A percentile compares a stretch with the other conserved stretches of the same genome.
Conservation (phyloP, 129 eudicot genomes). For the Saussurea involucrata region DNA sequence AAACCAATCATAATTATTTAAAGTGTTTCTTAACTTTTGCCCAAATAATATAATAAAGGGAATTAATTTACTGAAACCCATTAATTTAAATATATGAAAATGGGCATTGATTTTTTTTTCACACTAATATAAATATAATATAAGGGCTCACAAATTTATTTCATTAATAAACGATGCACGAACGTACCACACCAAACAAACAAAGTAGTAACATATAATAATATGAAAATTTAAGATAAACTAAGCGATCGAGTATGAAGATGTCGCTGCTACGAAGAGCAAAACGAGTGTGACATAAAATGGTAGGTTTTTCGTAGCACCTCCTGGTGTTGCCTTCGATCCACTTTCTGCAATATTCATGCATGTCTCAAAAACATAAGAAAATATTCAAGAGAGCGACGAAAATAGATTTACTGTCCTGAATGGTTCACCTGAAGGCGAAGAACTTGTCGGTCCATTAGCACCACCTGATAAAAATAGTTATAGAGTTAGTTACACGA, state of each 20-base stretch:
- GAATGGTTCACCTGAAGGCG: slow-evolving; percentile 24
- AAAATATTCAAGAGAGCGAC: neutral
- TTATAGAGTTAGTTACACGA: neutral
- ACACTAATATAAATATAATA: neutral
- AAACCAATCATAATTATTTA: neutral
- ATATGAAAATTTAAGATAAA: neutral
- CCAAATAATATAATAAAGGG: no score
- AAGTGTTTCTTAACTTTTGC: neutral
- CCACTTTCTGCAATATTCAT: slow-evolving; percentile 13
- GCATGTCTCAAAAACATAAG: neutral
- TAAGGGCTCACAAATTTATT: neutral
- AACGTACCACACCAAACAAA: slow-evolving; percentile 13
- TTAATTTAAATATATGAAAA: no score
- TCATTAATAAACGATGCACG: neutral
- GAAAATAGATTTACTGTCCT: neutral
- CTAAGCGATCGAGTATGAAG: neutral
- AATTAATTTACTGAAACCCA: neutral
- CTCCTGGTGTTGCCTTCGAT: slow-evolving; percentile 26
- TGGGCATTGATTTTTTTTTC: neutral
- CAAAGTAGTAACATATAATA: neutral
- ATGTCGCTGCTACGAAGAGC: slow-evolving; percentile 10
- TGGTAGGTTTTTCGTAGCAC: neutral
- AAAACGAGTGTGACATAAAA: slow-evolving; percentile 8
- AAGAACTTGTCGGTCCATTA: slow-evolving; percentile 21
- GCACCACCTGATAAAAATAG: slow-evolving; percentile 16